These are phyloP conservation scores for Kregervanrija fluxuum DNA, from an alignment of 805 yeast genomes.

Conservation along the genomic window DNA sequence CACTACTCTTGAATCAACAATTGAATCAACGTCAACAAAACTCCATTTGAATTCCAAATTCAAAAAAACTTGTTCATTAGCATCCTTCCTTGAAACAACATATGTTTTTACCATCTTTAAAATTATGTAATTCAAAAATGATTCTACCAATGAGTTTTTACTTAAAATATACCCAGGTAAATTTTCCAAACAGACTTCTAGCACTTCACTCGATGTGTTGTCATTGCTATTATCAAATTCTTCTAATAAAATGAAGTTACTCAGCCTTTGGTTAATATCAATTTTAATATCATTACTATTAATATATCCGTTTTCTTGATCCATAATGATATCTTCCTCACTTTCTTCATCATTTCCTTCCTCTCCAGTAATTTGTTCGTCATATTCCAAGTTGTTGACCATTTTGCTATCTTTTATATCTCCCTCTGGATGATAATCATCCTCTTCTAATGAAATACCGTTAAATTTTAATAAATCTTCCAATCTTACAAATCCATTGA, in stretches of 20 bases:
- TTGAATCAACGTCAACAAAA: conserved; percentile 11
- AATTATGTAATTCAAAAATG: conserved; percentile 11
- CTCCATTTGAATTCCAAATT: conserved; percentile 20
- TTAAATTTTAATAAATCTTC: not conserved
- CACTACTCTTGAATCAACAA: conserved; percentile 13
- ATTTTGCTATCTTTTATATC: not conserved
- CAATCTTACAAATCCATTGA: not conserved
- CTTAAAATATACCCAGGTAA: conserved; percentile 14
- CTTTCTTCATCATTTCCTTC: not conserved
- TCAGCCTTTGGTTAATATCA: not conserved
- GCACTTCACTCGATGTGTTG: not conserved
- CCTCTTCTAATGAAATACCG: not conserved
- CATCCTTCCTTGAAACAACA: not conserved
- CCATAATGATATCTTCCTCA: not conserved
- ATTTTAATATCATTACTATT: not conserved
- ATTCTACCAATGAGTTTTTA: conserved; percentile 16
- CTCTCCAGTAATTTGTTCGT: not conserved
- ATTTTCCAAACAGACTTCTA: conserved; percentile 14
- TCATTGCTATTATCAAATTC: not conserved
- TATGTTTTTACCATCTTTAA: conserved; percentile 4
- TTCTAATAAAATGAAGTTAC: not conserved
- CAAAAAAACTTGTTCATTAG: conserved; percentile 1
- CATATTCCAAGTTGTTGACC: not conserved
- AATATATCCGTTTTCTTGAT: not conserved
- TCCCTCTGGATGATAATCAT: not conserved